These are phyloP conservation scores for Rubia balearica DNA, from an alignment of 305 asterid genomes.

Conservation along the genomic window DNA sequence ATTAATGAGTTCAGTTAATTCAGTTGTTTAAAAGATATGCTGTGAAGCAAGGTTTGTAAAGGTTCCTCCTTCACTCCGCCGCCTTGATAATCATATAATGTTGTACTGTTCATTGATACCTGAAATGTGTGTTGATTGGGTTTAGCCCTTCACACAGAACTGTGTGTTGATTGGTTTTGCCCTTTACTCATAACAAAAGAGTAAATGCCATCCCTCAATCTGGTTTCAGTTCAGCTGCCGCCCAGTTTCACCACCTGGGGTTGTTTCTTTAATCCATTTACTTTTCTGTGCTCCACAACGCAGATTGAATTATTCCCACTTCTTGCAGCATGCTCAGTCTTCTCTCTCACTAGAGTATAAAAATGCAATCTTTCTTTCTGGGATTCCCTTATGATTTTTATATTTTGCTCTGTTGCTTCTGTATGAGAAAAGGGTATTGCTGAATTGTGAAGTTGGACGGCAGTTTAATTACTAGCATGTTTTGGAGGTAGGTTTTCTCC, in stretches of 20 bases:
- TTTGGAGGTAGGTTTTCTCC: conserved; percentile 6
- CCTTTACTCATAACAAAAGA: conserved; percentile 11
- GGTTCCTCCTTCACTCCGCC: neutral
- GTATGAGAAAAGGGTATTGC: neutral
- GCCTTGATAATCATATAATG: no score
- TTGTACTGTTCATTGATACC: neutral
- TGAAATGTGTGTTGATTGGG: neutral
- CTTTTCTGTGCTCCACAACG: no score
- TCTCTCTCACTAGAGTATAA: neutral
- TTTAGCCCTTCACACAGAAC: conserved; percentile 12
- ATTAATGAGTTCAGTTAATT: neutral
- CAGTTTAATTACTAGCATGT: neutral
- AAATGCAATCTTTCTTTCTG: neutral
- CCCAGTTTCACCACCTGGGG: conserved; percentile 25
- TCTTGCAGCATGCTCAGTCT: neutral
- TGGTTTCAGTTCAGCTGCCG: conserved; percentile 23
- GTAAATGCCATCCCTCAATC: conserved; percentile 26
- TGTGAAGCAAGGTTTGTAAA: neutral
- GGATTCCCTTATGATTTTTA: neutral
- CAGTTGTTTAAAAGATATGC: neutral
- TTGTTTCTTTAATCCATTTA: conserved; percentile 18
- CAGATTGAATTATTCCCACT: conserved; percentile 1
- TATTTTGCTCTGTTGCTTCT: conserved; percentile 14
- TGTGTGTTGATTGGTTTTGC: conserved; percentile 2
- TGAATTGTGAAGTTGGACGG: conserved; percentile 14